Percentiles rank a stretch among this genome's conserved stretches.
Conservation (phyloP, 2,329 filamentous ascomycete species). For the Myrmaecium sp. region DNA sequence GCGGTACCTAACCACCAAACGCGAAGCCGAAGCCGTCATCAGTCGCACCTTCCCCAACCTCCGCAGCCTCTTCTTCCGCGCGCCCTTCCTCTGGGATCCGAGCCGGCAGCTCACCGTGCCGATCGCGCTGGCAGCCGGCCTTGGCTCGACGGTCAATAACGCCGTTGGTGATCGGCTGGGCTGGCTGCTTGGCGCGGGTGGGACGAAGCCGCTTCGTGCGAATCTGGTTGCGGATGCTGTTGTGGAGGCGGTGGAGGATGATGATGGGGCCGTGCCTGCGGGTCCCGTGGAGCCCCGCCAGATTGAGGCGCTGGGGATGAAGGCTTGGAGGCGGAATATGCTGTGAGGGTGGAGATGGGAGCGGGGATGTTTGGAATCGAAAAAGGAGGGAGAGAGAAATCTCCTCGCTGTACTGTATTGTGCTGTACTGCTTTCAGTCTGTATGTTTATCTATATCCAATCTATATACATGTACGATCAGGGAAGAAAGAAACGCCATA, state of each 20-base stretch:
- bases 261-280: conserved; percentile 44
- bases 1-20: conserved; percentile 80
- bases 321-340: conserved; percentile 84
- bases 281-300: conserved; percentile 63
- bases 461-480: too few relatives aligned
- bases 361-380: background rate
- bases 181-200: conserved; percentile 64
- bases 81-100: conserved; percentile 78
- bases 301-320: conserved; percentile 67
- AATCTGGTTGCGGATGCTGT: conserved; percentile 79
- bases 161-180: conserved; percentile 60
- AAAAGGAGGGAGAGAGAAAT: too few relatives aligned
- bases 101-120: conserved; percentile 70
- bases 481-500: too few relatives aligned
- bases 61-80: conserved; percentile 66
- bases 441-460: too few relatives aligned
- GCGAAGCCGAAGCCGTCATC: conserved; percentile 72
- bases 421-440: too few relatives aligned
- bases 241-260: conserved; percentile 69
- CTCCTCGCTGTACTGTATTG: too few relatives aligned
- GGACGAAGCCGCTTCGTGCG: conserved; percentile 71
- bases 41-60: conserved; percentile 54
- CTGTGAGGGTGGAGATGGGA: conserved; percentile 31
- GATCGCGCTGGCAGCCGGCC: conserved; percentile 59
- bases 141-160: conserved; percentile 61